phyloP scores from a whole-genome alignment of 768 basidiomycete genomes.

The Termitomyces sp. region DNA sequence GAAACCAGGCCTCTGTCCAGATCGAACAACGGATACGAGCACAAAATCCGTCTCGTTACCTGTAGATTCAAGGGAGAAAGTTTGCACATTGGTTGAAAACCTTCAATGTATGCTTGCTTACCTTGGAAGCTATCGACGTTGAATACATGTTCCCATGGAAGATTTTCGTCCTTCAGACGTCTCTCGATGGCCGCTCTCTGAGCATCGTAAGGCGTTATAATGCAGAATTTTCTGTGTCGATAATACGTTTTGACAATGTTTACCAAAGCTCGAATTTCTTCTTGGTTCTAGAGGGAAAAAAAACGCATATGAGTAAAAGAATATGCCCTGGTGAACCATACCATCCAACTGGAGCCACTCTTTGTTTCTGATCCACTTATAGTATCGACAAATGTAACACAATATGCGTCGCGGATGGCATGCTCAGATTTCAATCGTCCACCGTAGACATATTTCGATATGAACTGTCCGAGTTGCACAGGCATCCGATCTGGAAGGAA shows the following conservation, averaged over 20 bases:
- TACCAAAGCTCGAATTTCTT: conserved; percentile 35
- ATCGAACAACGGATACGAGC: conserved; percentile 47
- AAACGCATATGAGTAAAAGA: background rate
- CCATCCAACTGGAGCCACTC: conserved; percentile 40
- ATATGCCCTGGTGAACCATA: conserved; percentile 14
- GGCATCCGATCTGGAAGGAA: conserved; percentile 45
- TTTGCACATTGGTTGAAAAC: background rate
- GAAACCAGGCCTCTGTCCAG: conserved; percentile 36
- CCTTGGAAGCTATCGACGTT: conserved; percentile 57
- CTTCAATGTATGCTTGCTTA: conserved; percentile 14
- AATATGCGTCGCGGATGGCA: conserved; percentile 23
- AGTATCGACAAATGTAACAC: conserved; percentile 42
- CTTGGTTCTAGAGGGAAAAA: conserved; percentile 31
- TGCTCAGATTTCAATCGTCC: conserved; percentile 35
- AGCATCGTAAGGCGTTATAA: conserved; percentile 53
- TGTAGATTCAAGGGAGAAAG: conserved; percentile 11
- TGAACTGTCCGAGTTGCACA: conserved; percentile 39
- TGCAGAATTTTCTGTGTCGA: conserved; percentile 28
- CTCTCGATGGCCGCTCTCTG: conserved; percentile 40
- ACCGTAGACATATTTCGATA: conserved; percentile 40
- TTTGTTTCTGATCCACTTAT: conserved; percentile 29
- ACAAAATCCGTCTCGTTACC: conserved; percentile 51
- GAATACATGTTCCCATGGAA: conserved; percentile 40
- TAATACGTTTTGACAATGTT: conserved; percentile 40
- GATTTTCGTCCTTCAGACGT: conserved; percentile 25